Percentiles rank a stretch among this genome's conserved stretches.
Conservation (phyloP, 208 protist species). For the Leishmania tarentolae region DNA sequence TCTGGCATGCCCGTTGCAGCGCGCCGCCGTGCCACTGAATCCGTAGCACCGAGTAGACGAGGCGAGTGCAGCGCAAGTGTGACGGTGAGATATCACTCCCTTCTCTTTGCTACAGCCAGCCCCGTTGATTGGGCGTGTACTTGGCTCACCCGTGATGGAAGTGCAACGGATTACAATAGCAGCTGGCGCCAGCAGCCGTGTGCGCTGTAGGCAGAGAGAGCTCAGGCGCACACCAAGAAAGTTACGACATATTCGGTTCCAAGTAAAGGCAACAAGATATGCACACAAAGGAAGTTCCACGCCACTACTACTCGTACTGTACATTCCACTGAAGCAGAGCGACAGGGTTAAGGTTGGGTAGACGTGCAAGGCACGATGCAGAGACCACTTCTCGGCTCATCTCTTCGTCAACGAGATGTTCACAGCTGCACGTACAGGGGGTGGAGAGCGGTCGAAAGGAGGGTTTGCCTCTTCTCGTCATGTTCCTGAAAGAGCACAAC, state of each 20-base stretch:
- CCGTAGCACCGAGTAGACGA: neutral
- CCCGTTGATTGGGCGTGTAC: neutral
- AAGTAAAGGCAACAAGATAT: neutral
- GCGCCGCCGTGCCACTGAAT: constrained; percentile 1
- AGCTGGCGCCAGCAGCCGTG: neutral
- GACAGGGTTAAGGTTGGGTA: neutral
- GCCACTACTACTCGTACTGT: neutral
- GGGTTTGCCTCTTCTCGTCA: neutral
- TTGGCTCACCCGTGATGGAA: neutral
- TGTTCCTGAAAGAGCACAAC: neutral
- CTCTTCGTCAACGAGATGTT: neutral
- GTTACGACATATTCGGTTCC: neutral
- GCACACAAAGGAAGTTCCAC: neutral
- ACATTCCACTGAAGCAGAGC: neutral
- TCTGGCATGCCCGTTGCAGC: neutral
- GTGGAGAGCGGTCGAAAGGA: neutral
- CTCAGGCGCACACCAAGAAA: neutral
- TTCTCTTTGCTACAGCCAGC: neutral
- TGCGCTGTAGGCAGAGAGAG: neutral
- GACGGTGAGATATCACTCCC: neutral
- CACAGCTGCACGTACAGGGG: neutral
- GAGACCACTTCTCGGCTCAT: neutral
- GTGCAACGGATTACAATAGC: neutral
- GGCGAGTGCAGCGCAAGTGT: neutral
- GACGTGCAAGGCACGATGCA: neutral